Conservation (phyloP, 805 yeast species). For the Monosporozyma unispora region DNA sequence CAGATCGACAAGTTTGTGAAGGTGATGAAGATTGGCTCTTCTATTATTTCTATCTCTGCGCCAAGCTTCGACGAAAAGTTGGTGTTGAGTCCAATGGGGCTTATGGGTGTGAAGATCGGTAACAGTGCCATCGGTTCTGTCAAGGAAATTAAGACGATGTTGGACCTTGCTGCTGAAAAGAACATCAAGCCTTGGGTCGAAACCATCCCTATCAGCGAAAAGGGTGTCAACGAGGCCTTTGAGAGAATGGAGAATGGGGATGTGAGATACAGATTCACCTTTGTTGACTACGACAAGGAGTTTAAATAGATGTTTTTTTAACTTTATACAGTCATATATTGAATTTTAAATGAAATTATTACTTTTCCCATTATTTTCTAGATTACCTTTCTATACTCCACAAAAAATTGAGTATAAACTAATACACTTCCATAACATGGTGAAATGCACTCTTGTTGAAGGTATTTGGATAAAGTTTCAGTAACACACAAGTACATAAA, state of each 20-base stretch:
- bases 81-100: slow-evolving; percentile 10
- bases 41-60: slow-evolving; percentile 27
- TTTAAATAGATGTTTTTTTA: too few species aligned
- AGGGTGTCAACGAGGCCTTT: slow-evolving; percentile 37
- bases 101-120: slow-evolving; percentile 20
- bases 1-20: slow-evolving; percentile 30
- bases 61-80: slow-evolving; percentile 13
- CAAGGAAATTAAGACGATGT: slow-evolving; percentile 39
- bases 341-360: too few species aligned
- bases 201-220: slow-evolving; percentile 39
- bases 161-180: slow-evolving; percentile 39
- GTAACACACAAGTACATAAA: too few species aligned
- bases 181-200: slow-evolving; percentile 45
- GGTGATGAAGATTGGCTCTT: slow-evolving; percentile 28
- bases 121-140: slow-evolving; percentile 37
- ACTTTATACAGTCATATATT: too few species aligned
- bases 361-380: too few species aligned
- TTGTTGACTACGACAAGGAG: slow-evolving; percentile 39
- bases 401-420: too few species aligned
- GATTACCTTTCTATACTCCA: too few species aligned
- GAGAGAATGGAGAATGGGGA: slow-evolving; percentile 41
- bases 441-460: too few species aligned
- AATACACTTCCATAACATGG: too few species aligned
- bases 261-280: slow-evolving; percentile 45
- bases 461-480: too few species aligned